Evolutionary conservation across 345 rosid genomes (phyloP), one percentile per base, ranked within the genome.

Genomic region (Excoecaria agallocha): DNA sequence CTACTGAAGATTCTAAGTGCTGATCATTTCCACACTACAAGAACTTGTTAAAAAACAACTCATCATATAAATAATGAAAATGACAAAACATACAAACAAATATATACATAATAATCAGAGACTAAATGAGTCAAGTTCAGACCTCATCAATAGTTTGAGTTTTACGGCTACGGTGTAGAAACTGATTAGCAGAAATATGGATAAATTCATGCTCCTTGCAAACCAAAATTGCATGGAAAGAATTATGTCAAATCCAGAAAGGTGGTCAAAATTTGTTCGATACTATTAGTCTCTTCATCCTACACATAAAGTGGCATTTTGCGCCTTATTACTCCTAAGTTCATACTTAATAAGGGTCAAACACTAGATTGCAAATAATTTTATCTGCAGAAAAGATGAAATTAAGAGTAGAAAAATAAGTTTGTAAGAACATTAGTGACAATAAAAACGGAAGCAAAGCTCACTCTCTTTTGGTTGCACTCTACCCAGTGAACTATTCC

Each of bases 91-190:
- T 15, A 0, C 5, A 64, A 62, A 49, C 70, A 41, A 68, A 63
- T 19, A 37, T 50, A 17, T 43, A 10, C 16, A 59, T 58, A 9
- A 54, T 41, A 25, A 37, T 63, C 41, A 24, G 12, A 66, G 59
- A 66, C 2, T 41, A 74, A 81, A 6, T 41, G 66, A 61, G 70
- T 81, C 64, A 59, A 73, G 71, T 70, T 52, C 78, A 15, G 55
- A 95, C 99, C 98, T 95, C 99, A 72, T 95, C 99, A 37, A 95
- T 95, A 74, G 94, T 88, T 83, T 91, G 99, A 72, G 86, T 83
- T 87, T 87, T 93, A 71, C 94, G 92, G 70, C 83, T 81, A 63
- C 99, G 93, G 80, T 91, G 98, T 84, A 90, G 86, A 84, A 87
- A 95, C 82, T 89, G 86, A 76, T 95, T 95, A 62, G 90, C 79